Evolutionary conservation across 306 rosid species (phyloP).

Genomic region (Prosopis cineraria): DNA sequence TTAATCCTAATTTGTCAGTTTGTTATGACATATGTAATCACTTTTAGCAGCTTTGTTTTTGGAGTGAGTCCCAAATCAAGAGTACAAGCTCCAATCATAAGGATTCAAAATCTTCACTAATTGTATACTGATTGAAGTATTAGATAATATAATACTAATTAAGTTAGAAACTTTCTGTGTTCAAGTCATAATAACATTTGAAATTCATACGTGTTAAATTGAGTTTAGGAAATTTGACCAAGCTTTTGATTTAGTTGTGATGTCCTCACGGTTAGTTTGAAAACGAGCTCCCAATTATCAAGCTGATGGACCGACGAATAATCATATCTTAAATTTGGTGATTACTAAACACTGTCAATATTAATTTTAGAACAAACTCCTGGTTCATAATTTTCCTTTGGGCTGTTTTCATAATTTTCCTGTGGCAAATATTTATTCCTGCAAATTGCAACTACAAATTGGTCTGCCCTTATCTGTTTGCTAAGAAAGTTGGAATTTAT

Average conservation of each 20-base stretch:
- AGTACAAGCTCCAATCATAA: neutral
- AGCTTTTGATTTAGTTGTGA: too few relatives aligned
- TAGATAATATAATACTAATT: neutral
- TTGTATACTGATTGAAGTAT: neutral
- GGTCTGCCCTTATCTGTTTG: conserved; percentile 42
- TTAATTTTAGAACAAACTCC: neutral
- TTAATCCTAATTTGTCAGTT: neutral
- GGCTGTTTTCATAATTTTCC: conserved; percentile 33
- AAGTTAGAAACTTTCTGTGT: neutral
- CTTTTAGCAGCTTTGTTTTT: neutral
- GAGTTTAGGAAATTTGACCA: neutral
- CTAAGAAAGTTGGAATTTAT: conserved; percentile 37
- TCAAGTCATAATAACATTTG: neutral
- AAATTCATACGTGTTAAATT: neutral
- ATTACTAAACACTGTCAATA: neutral
- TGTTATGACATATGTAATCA: neutral
- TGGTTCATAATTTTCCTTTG: conserved; percentile 18
- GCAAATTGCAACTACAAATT: conserved; percentile 36
- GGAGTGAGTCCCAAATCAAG: neutral
- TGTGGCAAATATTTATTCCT: conserved; percentile 18
- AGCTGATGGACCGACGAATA: neutral
- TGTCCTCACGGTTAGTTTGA: too few relatives aligned
- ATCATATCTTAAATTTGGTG: neutral
- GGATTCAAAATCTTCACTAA: neutral
- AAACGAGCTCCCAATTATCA: too few relatives aligned